Base-by-base conservation (phyloP, 106 monocot species). In the Allium cepa region DNA sequence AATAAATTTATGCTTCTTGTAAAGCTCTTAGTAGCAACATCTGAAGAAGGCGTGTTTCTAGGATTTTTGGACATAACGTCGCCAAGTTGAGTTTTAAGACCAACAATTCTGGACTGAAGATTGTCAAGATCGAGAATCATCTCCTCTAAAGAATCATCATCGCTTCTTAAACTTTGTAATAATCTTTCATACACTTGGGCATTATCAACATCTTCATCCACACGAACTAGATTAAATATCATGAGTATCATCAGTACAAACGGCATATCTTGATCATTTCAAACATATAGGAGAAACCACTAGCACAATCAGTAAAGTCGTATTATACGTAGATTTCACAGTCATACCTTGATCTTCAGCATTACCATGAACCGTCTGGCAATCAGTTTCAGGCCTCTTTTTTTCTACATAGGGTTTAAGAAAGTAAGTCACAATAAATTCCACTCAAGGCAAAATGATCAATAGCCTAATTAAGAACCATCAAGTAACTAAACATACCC, bases 71-170 rank as follows among this genome's bases (percentile, higher is more conserved):
- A 63, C 63, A 80, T 76, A 7, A 70, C 73, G 47, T 71, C 63
- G 64, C 77, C 76, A 27, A 99, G 90, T 62, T 71, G 68, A 66
- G 59, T 56, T 67, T 67, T 93, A 59, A 90, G 50, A 49, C 77
- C 81, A 11, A 73, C 45, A 68, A 99, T 80, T 50, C 83, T 78
- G 28, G 83, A 74, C 47, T 87, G 84, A 61, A 82, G 49, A 71
- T 77, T 11, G 45, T 99, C 93, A 47, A 99, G 90, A 47, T 73
- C 63, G 57, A 87, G 60, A 56, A 93, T 79, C 52, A 99, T 76
- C 60, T 85, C 71, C 79, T 93, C 92, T 8, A 90, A 64, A 55
- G 60, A 75, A 48, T 36, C 74, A 67, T 92, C 85, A 28, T 57
- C 59, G 50, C 77, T 73, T 16, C 67, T 82, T 52, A 77, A 58